phyloP scores from a whole-genome alignment of 2,329 filamentous ascomycete species.

The Raffaelea ambrosiae region DNA sequence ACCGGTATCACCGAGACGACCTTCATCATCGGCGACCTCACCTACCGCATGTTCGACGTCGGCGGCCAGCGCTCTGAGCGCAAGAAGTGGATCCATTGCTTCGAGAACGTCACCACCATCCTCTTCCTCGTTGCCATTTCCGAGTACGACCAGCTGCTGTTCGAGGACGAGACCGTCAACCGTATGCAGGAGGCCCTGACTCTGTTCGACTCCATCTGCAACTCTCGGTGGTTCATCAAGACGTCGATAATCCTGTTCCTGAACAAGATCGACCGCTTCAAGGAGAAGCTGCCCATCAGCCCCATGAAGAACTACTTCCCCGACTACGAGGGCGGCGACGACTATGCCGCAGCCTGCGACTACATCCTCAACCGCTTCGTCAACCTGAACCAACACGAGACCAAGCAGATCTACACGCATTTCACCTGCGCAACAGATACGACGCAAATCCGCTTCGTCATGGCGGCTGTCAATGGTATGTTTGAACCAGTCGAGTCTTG shows the following conservation, averaged over 20 bases:
- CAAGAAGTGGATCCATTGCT: conserved; percentile 99
- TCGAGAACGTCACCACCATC: conserved; percentile 95
- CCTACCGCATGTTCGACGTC: conserved; percentile 96
- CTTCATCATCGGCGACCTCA: conserved; percentile 89
- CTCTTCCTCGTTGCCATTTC: conserved; percentile 95
- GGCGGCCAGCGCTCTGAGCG: conserved; percentile 91
- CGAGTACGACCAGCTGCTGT: conserved; percentile 91
- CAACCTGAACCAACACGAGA: conserved; percentile 96
- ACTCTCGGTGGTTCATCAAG: conserved; percentile 84
- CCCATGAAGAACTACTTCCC: conserved; percentile 88
- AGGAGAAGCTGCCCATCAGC: conserved; percentile 72
- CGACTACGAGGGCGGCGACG: conserved; percentile 88
- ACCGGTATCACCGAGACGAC: conserved; percentile 96
- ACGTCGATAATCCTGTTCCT: conserved; percentile 83
- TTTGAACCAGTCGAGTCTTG: too few species aligned
- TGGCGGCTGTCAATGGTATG: conserved; percentile 97
- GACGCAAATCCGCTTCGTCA: conserved; percentile 98
- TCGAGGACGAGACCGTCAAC: conserved; percentile 94
- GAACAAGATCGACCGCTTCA: conserved; percentile 87
- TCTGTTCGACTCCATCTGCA: conserved; percentile 80
- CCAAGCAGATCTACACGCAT: conserved; percentile 99
- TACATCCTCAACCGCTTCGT: conserved; percentile 99
- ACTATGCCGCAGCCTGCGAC: conserved; percentile 93
- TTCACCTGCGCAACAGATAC: conserved; percentile 99
- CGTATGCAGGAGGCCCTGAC: conserved; percentile 88